Base-by-base conservation (phyloP, 352 stramenopile species). In the Pythium phragmiticola region DNA sequence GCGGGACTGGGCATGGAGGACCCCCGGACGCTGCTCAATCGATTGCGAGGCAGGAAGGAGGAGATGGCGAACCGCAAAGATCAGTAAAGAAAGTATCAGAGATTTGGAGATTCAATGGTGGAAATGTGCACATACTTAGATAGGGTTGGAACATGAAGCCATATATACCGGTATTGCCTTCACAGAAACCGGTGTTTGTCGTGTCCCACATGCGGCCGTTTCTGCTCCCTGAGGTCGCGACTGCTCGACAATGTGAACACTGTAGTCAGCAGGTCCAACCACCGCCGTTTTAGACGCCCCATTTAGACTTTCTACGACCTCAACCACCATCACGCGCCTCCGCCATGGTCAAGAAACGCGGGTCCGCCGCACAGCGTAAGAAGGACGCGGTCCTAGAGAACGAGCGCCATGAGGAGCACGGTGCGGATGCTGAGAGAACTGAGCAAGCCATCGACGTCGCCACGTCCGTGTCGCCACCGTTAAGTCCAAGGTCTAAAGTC, bases 311-410 rank as follows among this genome's bases (percentile, higher is more conserved):
- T 42, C 37, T 16, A 9, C 3, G 37, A 37, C 21, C 47, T 6
- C 47, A 53, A 34, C 21, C 9, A 42, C 9, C 47, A 1, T 6
- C 19, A 51, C n/a, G 7, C 0, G n/a, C 11, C 51, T 37, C 6
- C 3, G 45, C 30, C 37, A 66, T 66, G 60, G 60, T 19, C 19
- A 66, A 66, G 60, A 66, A 66, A 51, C 56, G 55, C 39, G 19
- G 17, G 14, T 58, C 59, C 4, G 51, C 51, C 4, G 23, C 60
- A 21, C 50, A 51, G 39, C 59, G 59, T 41, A 59, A 59, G 49
- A 42, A 51, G 17, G 13, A 23, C 19, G 8, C 46, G 34, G 17
- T 42, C 17, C 37, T 42, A 16, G 34, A 37, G 13, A 21, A 17
- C 12, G 34, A 36, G 8, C 13, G 9, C 11, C 12, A 52, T 13